A percentile compares a stretch with the other conserved stretches of the same genome.
Conservation (phyloP, 768 basidiomycete species). For the Neoboletus subvelutipes region DNA sequence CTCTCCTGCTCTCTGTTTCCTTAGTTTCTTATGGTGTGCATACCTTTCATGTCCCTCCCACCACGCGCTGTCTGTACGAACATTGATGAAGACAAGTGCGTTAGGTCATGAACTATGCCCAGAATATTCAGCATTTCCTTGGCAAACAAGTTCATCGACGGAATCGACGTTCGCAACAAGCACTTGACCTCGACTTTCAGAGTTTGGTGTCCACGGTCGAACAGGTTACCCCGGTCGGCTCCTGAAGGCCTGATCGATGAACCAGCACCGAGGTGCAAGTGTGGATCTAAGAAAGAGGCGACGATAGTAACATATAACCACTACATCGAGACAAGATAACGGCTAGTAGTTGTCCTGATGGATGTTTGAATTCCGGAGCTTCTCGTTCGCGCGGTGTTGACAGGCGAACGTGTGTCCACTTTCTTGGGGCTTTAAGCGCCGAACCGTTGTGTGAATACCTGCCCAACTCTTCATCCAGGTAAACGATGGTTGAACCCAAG, state of each 20-base stretch:
- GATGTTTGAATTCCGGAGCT: neutral
- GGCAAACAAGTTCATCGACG: neutral
- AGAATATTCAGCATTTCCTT: neutral
- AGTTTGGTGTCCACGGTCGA: too few relatives aligned
- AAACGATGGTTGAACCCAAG: slow-evolving; percentile 39
- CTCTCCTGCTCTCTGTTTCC: slow-evolving; percentile 41
- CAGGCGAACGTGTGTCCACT: slow-evolving; percentile 12
- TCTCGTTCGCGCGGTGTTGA: neutral
- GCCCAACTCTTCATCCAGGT: neutral
- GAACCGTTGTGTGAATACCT: neutral
- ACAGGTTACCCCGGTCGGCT: too few relatives aligned
- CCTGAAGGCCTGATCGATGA: too few relatives aligned
- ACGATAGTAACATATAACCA: too few relatives aligned
- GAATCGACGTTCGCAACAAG: neutral
- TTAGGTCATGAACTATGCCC: slow-evolving; percentile 17
- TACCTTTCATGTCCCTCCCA: slow-evolving; percentile 36
- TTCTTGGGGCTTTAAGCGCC: neutral
- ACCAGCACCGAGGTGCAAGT: neutral
- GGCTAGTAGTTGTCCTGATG: neutral
- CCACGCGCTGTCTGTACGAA: slow-evolving; percentile 48
- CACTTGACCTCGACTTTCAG: neutral
- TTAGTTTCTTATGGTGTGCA: slow-evolving; percentile 29
- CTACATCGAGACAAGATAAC: neutral
- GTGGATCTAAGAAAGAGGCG: too few relatives aligned
- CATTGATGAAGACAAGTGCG: slow-evolving; percentile 40